phyloP scores from a whole-genome alignment of 768 basidiomycete genomes.

The Boletus coccyginus region DNA sequence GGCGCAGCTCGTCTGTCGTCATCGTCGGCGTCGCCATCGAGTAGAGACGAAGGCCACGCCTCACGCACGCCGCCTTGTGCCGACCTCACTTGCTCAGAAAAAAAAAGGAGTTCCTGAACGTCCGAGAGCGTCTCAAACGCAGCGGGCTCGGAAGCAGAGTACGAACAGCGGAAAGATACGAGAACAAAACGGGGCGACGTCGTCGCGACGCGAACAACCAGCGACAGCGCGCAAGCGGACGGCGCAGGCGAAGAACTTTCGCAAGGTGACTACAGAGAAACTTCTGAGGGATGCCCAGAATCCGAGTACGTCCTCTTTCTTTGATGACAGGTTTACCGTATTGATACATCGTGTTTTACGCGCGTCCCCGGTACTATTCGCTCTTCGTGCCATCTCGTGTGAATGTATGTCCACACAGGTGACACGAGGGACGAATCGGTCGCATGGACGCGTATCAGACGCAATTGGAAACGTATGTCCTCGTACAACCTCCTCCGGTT shows the following conservation, averaged over 20 bases:
- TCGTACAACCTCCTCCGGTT: not conserved
- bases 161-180: not conserved
- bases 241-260: slow-evolving; percentile 1
- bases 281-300: slow-evolving; percentile 21
- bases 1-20: not conserved
- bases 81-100: not conserved
- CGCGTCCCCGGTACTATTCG: not conserved
- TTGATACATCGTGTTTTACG: not conserved
- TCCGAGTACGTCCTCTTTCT: slow-evolving; percentile 11
- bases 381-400: not conserved
- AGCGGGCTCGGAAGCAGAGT: not conserved
- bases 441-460: slow-evolving; percentile 16
- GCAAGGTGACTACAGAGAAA: slow-evolving; percentile 8
- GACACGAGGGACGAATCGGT: slow-evolving; percentile 4
- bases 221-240: slow-evolving; percentile 17
- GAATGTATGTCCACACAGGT: not conserved
- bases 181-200: not conserved
- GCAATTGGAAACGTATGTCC: slow-evolving; percentile 16
- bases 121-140: not conserved
- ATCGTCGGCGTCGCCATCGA: not conserved
- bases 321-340: not conserved
- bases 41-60: not conserved
- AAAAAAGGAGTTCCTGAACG: not conserved
- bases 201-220: not conserved
- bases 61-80: slow-evolving; percentile 9